Evolutionary conservation across 2,329 filamentous ascomycete species (phyloP).

Genomic region (Sporothrix brasiliensis): DNA sequence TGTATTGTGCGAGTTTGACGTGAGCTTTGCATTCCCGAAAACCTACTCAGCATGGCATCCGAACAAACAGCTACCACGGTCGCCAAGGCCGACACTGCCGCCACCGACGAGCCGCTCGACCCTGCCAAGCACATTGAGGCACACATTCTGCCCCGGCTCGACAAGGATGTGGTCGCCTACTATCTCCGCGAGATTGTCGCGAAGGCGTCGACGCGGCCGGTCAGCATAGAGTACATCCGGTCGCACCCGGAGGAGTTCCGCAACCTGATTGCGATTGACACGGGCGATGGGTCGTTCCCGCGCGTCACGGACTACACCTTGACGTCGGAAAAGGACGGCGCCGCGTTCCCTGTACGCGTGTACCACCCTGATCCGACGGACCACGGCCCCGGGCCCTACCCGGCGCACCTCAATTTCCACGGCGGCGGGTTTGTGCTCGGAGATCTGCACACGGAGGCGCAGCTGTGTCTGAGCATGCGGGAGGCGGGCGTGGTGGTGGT

Average conservation of each 20-base stretch:
- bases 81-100: constrained; percentile 41
- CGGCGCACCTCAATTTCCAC: constrained; percentile 35
- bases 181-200: constrained; percentile 25
- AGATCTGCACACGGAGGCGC: constrained; percentile 42
- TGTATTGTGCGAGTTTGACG: too few species aligned
- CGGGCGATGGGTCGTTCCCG: constrained; percentile 27
- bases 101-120: constrained; percentile 11
- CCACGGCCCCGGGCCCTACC: constrained; percentile 32
- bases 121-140: constrained; percentile 32
- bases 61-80: constrained; percentile 34
- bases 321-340: constrained; percentile 27
- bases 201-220: not conserved
- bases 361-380: constrained; percentile 31
- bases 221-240: constrained; percentile 29
- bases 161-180: constrained; percentile 31
- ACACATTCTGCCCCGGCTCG: constrained; percentile 35
- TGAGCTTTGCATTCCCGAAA: too few species aligned
- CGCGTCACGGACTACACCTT: constrained; percentile 30
- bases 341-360: constrained; percentile 28
- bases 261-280: constrained; percentile 23
- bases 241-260: constrained; percentile 29
- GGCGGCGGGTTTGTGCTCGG: constrained; percentile 47
- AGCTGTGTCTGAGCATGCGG: constrained; percentile 45
- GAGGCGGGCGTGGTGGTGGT: constrained; percentile 46
- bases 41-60: constrained; percentile 6